phyloP scores from a whole-genome alignment of 192 early-diverging fungal genomes.

The Coemansia sp. region DNA sequence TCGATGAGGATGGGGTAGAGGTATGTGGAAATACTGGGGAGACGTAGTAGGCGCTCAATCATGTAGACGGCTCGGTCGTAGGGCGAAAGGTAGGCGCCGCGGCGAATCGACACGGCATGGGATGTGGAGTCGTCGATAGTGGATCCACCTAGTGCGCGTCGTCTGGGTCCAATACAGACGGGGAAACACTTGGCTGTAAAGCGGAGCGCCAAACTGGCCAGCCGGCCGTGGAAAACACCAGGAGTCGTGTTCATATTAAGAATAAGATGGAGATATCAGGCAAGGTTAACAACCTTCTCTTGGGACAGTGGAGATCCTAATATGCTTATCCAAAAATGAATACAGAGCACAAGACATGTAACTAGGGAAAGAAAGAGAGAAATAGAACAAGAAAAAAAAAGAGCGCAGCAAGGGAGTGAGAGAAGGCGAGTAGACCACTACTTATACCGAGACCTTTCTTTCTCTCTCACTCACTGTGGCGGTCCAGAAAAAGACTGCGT shows the following conservation, averaged over 20 bases:
- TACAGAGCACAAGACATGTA: conserved; percentile 2
- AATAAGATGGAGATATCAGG: background rate
- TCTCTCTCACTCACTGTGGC: background rate
- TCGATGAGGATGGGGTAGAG: conserved; percentile 49
- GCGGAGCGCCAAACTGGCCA: conserved; percentile 30
- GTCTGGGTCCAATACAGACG: conserved; percentile 34
- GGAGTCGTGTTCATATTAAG: conserved; percentile 22
- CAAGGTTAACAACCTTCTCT: background rate
- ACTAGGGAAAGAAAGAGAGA: background rate
- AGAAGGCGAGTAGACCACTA: background rate
- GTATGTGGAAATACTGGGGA: conserved; percentile 36
- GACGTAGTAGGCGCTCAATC: conserved; percentile 45
- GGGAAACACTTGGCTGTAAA: conserved; percentile 41
- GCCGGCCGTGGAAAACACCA: conserved; percentile 45
- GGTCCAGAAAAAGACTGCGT: background rate
- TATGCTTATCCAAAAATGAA: background rate
- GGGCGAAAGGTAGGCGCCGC: conserved; percentile 46
- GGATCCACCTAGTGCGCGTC: conserved; percentile 15
- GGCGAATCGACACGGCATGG: conserved; percentile 42
- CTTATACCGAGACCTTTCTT: background rate
- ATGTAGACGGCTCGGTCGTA: conserved; percentile 39
- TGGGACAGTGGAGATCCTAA: background rate
- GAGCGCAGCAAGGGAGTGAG: background rate
- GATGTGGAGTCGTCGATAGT: conserved; percentile 27
- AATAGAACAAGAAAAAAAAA: background rate